Evolutionary conservation across 2,329 filamentous ascomycete species (phyloP), one percentile per base, ranked within the genome.

Genomic region (Hirsutella rhossiliensis): DNA sequence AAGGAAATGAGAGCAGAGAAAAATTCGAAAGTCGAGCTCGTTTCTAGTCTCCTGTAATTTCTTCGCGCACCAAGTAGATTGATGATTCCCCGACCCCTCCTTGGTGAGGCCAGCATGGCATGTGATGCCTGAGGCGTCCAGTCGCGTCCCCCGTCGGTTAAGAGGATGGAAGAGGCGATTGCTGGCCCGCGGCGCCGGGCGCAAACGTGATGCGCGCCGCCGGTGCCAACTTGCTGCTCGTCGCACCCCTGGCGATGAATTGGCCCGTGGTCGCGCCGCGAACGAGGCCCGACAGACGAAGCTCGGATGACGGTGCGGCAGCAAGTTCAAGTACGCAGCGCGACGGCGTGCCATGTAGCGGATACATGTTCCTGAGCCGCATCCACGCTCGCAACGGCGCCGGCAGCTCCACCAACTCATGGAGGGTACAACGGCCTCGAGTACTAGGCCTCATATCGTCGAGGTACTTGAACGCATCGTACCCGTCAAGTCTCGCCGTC

Each of bases 381-480:
- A 38, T 30, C 34, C 17, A 17, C 32, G 31, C 17, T n/a, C 15
- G 9, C n/a, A 15, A 36, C n/a, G 34, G 42, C 20, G 42, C 18
- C 38, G 28, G 29, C 42, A 44, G 43, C 43, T 44, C 43, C 43
- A 44, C 43, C 43, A 36, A 11, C 29, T 17, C 9, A 17, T 17
- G 9, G 34, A 19, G 37, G n/a, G 37, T 38, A 38, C 37, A 38
- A 23, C 19, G 19, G 17, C 11, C 12, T 8, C 13, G 19, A 11
- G 19, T 38, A 23, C 37, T 19, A 23, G 37, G n/a, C 12, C 5
- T 12, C 3, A 2, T 20, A 5, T 17, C 37, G 37, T 38, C 37
- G 19, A 38, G 19, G 37, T 38, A 43, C 41, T 31, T 43, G 8
- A 28, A 20, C 17, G n/a, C 17, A 23, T 31, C 30, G 41, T 43